These are phyloP conservation scores for Guillardia theta DNA, from an alignment of 78 protist species.

Conservation along the genomic window DNA sequence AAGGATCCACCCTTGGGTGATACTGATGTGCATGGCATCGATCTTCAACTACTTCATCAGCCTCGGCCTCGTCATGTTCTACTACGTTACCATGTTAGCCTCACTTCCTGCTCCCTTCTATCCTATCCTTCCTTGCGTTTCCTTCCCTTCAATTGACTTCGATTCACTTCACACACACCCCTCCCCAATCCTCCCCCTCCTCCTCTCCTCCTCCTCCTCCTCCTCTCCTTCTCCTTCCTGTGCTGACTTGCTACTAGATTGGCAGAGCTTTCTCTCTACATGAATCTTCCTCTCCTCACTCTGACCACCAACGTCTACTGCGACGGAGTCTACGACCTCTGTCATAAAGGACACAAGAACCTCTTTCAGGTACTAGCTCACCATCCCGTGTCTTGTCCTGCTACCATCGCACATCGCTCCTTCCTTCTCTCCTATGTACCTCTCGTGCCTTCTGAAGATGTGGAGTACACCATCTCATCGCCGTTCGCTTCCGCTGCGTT, in stretches of 20 bases:
- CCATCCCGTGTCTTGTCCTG: too few relatives aligned
- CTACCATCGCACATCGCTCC: too few relatives aligned
- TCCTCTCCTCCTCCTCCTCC: background rate
- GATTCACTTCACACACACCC: background rate
- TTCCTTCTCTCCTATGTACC: too few relatives aligned
- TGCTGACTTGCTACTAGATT: too few relatives aligned
- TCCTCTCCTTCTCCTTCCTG: too few relatives aligned
- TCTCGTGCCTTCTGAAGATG: too few relatives aligned
- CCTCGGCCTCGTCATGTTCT: background rate
- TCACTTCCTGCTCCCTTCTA: too few relatives aligned
- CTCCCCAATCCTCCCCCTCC: background rate
- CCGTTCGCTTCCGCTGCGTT: too few relatives aligned
- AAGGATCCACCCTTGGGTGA: constrained; percentile 48
- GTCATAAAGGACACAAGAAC: constrained; percentile 36
- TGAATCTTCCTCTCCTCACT: background rate
- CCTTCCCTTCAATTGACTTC: background rate
- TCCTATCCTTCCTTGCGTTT: constrained; percentile 1
- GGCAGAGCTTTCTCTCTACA: background rate
- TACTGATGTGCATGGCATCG: constrained; percentile 29
- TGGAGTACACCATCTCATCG: too few relatives aligned
- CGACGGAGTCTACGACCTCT: constrained; percentile 61
- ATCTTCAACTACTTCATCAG: background rate
- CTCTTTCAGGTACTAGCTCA: background rate
- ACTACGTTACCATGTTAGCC: constrained; percentile 26
- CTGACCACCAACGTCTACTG: constrained; percentile 49